phyloP scores from a whole-genome alignment of 1,284 basidiomycete genomes.

The Rhodotorula sp. region DNA sequence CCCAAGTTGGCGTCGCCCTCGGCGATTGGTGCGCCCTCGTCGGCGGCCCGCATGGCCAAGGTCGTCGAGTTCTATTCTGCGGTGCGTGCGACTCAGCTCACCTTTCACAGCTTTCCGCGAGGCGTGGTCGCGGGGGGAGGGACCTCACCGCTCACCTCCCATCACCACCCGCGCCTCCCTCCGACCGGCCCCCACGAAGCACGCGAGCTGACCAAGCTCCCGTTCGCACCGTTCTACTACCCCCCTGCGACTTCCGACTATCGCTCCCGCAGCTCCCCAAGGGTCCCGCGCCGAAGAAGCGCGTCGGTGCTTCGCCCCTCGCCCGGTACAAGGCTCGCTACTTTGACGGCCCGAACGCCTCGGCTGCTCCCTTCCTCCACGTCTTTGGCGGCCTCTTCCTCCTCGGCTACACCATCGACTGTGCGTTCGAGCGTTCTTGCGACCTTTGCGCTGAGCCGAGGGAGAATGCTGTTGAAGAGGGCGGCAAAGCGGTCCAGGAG shows the following conservation, averaged over 20 bases:
- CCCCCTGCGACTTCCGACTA: not conserved
- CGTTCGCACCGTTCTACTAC: not conserved
- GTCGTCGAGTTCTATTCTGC: conserved; percentile 48
- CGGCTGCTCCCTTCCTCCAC: conserved; percentile 46
- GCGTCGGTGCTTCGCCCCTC: conserved; percentile 42
- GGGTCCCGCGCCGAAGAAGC: conserved; percentile 39
- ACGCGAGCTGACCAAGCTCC: too few relatives aligned
- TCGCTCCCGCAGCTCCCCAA: conserved; percentile 44
- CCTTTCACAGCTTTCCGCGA: not conserved
- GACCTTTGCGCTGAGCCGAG: not conserved
- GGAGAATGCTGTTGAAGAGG: not conserved
- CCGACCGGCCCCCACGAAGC: not conserved
- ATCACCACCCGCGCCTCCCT: not conserved
- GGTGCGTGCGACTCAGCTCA: conserved; percentile 24
- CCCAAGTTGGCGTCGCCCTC: conserved; percentile 47
- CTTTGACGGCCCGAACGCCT: conserved; percentile 46
- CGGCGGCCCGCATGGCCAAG: conserved; percentile 45
- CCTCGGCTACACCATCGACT: conserved; percentile 45
- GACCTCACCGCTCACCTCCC: not conserved
- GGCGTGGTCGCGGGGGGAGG: not conserved
- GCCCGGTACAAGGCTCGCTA: conserved; percentile 45
- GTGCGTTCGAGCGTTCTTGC: conserved; percentile 3
- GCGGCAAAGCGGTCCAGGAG: too few relatives aligned
- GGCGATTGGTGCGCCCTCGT: conserved; percentile 42
- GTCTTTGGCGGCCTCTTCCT: conserved; percentile 45